A percentile compares a stretch with the other conserved stretches of the same genome.
Conservation (phyloP, 768 basidiomycete genomes). For the Neoboletus brunneissimus region DNA sequence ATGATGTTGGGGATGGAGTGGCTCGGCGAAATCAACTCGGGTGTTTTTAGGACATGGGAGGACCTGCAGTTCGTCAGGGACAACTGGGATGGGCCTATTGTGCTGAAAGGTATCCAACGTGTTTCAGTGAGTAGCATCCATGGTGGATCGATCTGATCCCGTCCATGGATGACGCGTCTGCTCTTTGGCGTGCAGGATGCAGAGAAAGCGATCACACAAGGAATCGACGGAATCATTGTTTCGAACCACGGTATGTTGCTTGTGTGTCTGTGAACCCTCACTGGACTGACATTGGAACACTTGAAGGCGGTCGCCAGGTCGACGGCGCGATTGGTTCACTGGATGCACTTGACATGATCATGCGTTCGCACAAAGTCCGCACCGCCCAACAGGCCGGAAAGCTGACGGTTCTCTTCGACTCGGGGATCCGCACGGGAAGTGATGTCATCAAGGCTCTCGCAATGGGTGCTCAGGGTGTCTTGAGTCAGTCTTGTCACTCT, state of each 20-base stretch:
- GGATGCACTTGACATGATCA: slow-evolving; percentile 67
- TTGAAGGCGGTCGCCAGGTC: slow-evolving; percentile 66
- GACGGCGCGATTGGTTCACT: slow-evolving; percentile 80
- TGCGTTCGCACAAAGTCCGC: slow-evolving; percentile 55
- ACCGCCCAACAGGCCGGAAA: slow-evolving; percentile 59
- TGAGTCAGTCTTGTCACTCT: slow-evolving; percentile 47
- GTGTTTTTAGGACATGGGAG: slow-evolving; percentile 65
- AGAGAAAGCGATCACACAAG: slow-evolving; percentile 42
- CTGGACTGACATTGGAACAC: not conserved
- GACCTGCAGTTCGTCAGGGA: slow-evolving; percentile 64
- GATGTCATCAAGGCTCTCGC: slow-evolving; percentile 86
- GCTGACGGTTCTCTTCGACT: slow-evolving; percentile 64
- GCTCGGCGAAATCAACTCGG: slow-evolving; percentile 62
- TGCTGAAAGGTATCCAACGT: slow-evolving; percentile 76
- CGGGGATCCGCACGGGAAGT: slow-evolving; percentile 77
- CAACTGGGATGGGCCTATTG: slow-evolving; percentile 74
- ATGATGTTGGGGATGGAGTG: slow-evolving; percentile 57
- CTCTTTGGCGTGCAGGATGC: slow-evolving; percentile 39
- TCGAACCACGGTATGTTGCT: slow-evolving; percentile 37
- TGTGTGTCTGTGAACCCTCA: not conserved
- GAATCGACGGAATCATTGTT: slow-evolving; percentile 46
- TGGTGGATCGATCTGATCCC: not conserved
- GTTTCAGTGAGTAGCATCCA: slow-evolving; percentile 44
- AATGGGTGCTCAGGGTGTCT: slow-evolving; percentile 78
- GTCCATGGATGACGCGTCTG: not conserved